Evolutionary conservation across 208 protist species (phyloP).

Genomic region (Acanthamoeba sp.): DNA sequence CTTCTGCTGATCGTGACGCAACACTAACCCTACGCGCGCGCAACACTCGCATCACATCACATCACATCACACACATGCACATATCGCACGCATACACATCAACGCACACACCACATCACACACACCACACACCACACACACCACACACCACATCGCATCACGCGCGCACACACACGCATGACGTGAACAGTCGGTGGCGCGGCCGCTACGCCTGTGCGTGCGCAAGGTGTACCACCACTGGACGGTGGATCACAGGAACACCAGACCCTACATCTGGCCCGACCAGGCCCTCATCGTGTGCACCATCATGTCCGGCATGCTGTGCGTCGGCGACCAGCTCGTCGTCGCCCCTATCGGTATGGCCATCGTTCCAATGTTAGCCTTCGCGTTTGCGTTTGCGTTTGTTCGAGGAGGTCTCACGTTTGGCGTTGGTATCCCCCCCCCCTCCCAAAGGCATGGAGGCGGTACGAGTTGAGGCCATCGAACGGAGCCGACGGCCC

Average conservation of each 20-base stretch:
- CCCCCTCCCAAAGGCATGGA: background rate
- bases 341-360: constrained; percentile 13
- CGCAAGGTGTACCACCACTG: background rate
- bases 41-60: too few species aligned
- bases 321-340: background rate
- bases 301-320: background rate
- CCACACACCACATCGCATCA: too few species aligned
- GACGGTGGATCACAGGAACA: background rate
- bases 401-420: too few species aligned
- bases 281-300: background rate
- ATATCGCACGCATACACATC: too few species aligned
- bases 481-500: background rate
- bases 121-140: too few species aligned
- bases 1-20: too few species aligned
- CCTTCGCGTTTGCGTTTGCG: too few species aligned
- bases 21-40: too few species aligned
- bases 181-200: background rate
- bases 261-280: background rate
- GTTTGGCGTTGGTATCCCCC: too few species aligned
- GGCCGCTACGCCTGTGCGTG: background rate
- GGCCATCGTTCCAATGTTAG: background rate
- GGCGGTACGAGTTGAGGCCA: background rate
- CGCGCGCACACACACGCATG: too few species aligned
- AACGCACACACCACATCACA: too few species aligned
- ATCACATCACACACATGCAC: too few species aligned